Evolutionary conservation across 1,139 yeast species (phyloP).

Genomic region (Taphrina flavorubra): DNA sequence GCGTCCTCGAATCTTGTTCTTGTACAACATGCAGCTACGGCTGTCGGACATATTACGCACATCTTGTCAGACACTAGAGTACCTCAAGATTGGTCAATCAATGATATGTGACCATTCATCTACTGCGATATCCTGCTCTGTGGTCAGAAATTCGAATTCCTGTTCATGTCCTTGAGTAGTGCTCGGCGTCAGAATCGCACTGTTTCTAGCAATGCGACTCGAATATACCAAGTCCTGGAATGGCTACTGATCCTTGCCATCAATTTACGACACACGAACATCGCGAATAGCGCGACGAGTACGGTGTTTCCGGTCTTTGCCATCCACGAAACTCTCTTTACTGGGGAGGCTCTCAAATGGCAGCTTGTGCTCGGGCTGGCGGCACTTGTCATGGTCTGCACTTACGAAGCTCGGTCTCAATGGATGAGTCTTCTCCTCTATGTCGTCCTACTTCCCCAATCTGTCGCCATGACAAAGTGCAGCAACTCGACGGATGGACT

Average conservation of each 20-base stretch:
- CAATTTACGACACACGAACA: neutral
- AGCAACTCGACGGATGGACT: neutral
- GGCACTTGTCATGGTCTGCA: neutral
- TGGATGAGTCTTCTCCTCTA: slow-evolving; percentile 35
- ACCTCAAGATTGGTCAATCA: too few species aligned
- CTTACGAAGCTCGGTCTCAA: slow-evolving; percentile 16
- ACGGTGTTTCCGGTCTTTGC: neutral
- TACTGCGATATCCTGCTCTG: too few species aligned
- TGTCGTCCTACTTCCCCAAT: slow-evolving; percentile 27
- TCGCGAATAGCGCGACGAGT: neutral
- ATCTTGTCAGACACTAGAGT: too few species aligned
- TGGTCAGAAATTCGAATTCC: neutral
- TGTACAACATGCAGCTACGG: neutral
- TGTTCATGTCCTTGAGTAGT: slow-evolving; percentile 12
- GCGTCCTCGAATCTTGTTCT: neutral
- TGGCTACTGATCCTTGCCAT: slow-evolving; percentile 22
- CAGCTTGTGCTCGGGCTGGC: slow-evolving; percentile 7
- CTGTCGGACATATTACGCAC: neutral
- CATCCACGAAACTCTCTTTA: neutral
- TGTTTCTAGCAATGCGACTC: slow-evolving; percentile 21
- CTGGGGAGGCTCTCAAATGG: slow-evolving; percentile 1
- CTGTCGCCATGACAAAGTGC: slow-evolving; percentile 22
- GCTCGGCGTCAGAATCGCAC: slow-evolving; percentile 11
- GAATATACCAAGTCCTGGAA: slow-evolving; percentile 26
- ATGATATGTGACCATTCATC: too few species aligned